Evolutionary conservation across 495 filamentous ascomycete genomes (phyloP), one percentile per base, ranked within the genome.

Genomic region (Penicillium bovifimosum): DNA sequence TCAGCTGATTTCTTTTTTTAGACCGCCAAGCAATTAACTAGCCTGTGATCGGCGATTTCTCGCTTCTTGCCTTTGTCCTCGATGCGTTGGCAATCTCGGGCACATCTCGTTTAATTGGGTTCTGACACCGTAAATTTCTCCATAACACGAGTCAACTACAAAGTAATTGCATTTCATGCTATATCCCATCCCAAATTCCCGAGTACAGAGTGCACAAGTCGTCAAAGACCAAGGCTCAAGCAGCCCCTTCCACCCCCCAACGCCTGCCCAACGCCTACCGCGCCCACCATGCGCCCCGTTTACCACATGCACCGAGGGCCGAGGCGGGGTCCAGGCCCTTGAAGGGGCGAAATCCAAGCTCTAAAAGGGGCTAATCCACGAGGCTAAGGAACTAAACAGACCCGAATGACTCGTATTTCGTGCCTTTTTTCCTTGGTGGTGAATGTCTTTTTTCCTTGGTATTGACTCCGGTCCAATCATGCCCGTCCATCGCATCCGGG

Each of bases 51-150:
- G 35, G 16, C n/a, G 0, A 31, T 34, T 26, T n/a, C 10, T 50
- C n/a, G 9, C 28, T 50, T 38, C 33, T 3, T n/a, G 9, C 7
- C 33, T 16, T 31, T 18, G 32, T 17, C 31, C 16, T 24, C 32
- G 18, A 48, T 42, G 48, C 26, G 48, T 41, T 50, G 47, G 39
- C 46, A 38, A 6, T 17, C 38, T 48, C 46, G 46, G 46, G 33
- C 48, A 14, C 47, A 33, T 32, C 36, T 24, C 13, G 4, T 26
- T n/a, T n/a, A n/a, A n/a, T n/a, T 41, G 17, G 42, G 42, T 26
- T 36, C 32, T 47, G 9, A 36, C 34, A 36, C 14, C 32, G 32
- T 28, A 27, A 11, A 9, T 28, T 24, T 24, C 9, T 50, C 28
- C 47, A 29, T 48, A 35, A 47, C 31, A 24, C 42, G 14, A 45